Evolutionary conservation across 176 grass and related monocot species (phyloP), one percentile per base, ranked within the genome.

Genomic region (Thinopyrum elongatum): DNA sequence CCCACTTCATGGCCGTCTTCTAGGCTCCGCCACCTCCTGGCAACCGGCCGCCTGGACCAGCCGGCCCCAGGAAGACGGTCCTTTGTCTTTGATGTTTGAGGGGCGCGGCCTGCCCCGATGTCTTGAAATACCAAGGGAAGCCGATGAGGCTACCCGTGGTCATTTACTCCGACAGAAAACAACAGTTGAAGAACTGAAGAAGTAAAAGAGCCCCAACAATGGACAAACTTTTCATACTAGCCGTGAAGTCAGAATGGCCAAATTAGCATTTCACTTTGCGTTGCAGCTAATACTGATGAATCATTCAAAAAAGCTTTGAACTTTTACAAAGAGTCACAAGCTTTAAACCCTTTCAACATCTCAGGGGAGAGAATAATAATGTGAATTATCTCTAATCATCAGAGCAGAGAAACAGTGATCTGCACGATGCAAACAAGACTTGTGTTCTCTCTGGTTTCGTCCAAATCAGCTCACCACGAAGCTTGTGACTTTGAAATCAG

Each of bases 381-480:
- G 49, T 25, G 36, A 9, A n/a, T 30, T 19, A 29, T 60, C 5
- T 44, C 33, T 85, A 16, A 65, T 28, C 65, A 73, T 66, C 19
- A 72, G 55, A 86, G 90, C 90, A 55, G 51, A 8, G 17, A 21
- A 55, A 55, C 16, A 61, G 83, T 92, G 90, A 73, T 75, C 27
- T 79, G 83, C 74, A 55, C 22, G 10, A 49, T 78, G 73, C 61
- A 65, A 51, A 57, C 27, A 85, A 71, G 7, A 3, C 21, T 58
- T 58, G 0, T 58, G 7, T 58, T 22, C 53, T 22, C 47, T 49
- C 15, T 19, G 1, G 5, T 57, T 38, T 63, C 25, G 21, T 3
- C 59, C 6, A 31, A 31, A 70, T 82, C 71, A 61, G 19, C 83
- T 36, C 5, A 10, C 13, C 9, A 53, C 42, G 31, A 27, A 83